Evolutionary conservation across 768 basidiomycete species (phyloP), one percentile per base, ranked within the genome.

Genomic region (Naganishia antarctica): DNA sequence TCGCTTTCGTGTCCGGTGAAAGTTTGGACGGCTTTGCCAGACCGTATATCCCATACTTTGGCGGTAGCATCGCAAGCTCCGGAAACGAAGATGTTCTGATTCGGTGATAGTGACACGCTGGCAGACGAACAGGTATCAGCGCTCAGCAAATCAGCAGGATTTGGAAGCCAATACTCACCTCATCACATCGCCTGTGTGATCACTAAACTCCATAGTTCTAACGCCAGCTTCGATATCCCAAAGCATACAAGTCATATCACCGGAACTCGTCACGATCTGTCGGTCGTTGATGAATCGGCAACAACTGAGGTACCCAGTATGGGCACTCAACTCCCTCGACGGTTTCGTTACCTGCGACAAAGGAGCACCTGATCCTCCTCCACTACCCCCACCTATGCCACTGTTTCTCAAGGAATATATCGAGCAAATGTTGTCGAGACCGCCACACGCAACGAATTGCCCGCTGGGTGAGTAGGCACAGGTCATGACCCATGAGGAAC

Each of bases 401-500:
- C 31, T 41, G 50, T 84, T 62, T 74, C 90, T 86, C 66, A 98
- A 81, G 77, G 90, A 93, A 81, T 99, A 99, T 75, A 99, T 92
- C 60, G 92, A 94, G 79, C 94, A 99, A 58, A 98, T 97, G 78
- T 99, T 99, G 81, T 99, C 94, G 63, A 99, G 84, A 78, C 94
- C 94, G 79, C 96, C 94, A 71, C 96, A 98, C 37, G 96, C 96
- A 68, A 99, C 96, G 69, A 89, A 96, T 78, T 90, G 93, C 53
- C 96, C 94, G 18, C 90, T 90, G 4, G 96, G 94, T 23, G 96
- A 87, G 80, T 97, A 98, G 57, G 94, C 94, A 77, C 94, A 99
- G 58, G 94, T 99, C 94, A 99, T 99, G 80, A 99, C 94, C 94
- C 94, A 99, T 75, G 90, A 91, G 48, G 92, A 96, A 59, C 94